Percentiles rank a stretch among this genome's conserved stretches.
These are phyloP conservation scores for Protea cynaroides DNA, from an alignment of 164 flowering plant species.

Conservation along the genomic window DNA sequence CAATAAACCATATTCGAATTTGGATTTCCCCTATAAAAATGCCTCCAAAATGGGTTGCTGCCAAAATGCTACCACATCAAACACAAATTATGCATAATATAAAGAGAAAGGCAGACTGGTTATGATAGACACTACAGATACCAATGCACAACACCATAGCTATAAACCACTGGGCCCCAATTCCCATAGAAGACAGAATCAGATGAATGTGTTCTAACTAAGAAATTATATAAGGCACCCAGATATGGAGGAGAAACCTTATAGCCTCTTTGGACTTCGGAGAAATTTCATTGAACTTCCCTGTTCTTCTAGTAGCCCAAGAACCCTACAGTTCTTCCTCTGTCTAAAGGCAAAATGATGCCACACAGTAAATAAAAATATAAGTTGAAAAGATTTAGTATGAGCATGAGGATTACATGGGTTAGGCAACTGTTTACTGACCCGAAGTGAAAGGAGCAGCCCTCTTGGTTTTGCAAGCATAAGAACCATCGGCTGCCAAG, in stretches of 20 bases:
- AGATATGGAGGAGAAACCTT: slow-evolving; percentile 43
- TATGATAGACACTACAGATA: too few species aligned
- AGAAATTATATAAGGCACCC: too few species aligned
- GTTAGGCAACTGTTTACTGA: slow-evolving; percentile 38
- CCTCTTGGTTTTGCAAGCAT: slow-evolving; percentile 88
- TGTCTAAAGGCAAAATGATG: slow-evolving; percentile 39
- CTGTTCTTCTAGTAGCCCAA: slow-evolving; percentile 89
- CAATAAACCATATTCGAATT: too few species aligned
- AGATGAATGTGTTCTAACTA: too few species aligned
- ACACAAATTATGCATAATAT: background rate
- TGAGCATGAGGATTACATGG: background rate
- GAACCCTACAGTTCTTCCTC: slow-evolving; percentile 91
- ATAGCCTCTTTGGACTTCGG: slow-evolving; percentile 89
- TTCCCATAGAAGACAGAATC: background rate
- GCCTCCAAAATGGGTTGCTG: background rate
- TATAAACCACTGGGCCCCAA: background rate
- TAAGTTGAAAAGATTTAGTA: background rate
- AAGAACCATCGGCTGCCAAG: slow-evolving; percentile 96
- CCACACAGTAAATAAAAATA: background rate
- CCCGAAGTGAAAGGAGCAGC: slow-evolving; percentile 79
- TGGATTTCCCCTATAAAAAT: background rate
- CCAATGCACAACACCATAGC: too few species aligned
- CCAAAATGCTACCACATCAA: background rate
- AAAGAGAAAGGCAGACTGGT: too few species aligned
- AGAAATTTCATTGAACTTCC: slow-evolving; percentile 93